Evolutionary conservation across 352 stramenopile genomes (phyloP).

Genomic region (Phytophthora quininea): DNA sequence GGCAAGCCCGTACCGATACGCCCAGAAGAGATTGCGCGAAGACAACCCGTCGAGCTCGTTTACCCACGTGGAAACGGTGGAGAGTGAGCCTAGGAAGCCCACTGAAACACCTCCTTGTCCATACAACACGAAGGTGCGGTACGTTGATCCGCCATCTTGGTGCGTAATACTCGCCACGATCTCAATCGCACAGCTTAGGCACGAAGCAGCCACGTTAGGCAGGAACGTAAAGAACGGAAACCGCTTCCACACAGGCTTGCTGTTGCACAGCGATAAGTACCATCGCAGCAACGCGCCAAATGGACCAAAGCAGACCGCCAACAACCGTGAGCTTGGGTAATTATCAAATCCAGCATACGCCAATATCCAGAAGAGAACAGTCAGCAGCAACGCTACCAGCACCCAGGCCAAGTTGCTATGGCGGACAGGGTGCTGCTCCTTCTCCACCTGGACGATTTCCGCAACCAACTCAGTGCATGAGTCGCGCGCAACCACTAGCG

Average conservation of each 20-base stretch:
- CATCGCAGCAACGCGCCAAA: conserved; percentile 66
- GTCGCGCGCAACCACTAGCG: conserved; percentile 42
- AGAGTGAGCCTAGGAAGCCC: conserved; percentile 70
- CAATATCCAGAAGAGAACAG: conserved; percentile 48
- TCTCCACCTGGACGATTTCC: conserved; percentile 54
- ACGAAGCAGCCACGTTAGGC: conserved; percentile 62
- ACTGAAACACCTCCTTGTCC: conserved; percentile 52
- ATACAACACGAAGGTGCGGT: conserved; percentile 50
- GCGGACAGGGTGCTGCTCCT: conserved; percentile 45
- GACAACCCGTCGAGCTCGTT: conserved; percentile 62
- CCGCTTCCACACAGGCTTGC: conserved; percentile 46
- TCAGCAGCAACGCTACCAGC: conserved; percentile 23
- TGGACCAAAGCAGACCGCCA: conserved; percentile 61
- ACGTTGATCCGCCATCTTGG: conserved; percentile 30
- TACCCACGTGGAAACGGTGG: conserved; percentile 73
- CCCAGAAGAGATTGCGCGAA: conserved; percentile 48
- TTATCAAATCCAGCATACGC: conserved; percentile 52
- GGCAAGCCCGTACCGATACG: conserved; percentile 58
- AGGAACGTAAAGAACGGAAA: conserved; percentile 73
- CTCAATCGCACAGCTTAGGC: conserved; percentile 50
- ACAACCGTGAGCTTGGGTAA: conserved; percentile 53
- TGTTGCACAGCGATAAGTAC: conserved; percentile 63
- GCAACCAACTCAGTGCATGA: conserved; percentile 50
- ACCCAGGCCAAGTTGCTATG: conserved; percentile 43
- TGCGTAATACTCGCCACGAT: conserved; percentile 46